phyloP scores from a whole-genome alignment of 345 rosid genomes.

The Noccaea bulbosa region DNA sequence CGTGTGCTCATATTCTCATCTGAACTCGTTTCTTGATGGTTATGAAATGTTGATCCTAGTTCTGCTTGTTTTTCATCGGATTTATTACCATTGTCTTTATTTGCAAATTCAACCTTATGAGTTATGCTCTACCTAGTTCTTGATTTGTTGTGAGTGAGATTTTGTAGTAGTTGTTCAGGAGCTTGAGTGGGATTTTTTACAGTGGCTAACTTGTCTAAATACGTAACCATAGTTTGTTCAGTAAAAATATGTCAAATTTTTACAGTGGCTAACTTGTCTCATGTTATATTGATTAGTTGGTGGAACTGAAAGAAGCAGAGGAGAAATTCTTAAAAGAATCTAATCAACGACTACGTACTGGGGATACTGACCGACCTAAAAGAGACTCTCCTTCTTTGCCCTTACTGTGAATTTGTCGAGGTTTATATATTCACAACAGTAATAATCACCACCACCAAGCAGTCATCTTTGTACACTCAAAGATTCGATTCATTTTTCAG shows the following conservation, averaged over 20 bases:
- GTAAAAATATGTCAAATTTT: not conserved
- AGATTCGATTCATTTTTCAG: not conserved
- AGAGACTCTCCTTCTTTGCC: too few species aligned
- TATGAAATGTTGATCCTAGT: not conserved
- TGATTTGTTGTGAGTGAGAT: conserved; percentile 8
- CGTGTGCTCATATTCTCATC: not conserved
- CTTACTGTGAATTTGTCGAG: too few species aligned
- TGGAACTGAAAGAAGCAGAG: conserved; percentile 91
- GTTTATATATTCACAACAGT: too few species aligned
- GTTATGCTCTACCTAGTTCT: not conserved
- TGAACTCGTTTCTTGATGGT: not conserved
- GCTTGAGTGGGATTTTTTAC: conserved; percentile 93
- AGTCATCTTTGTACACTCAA: conserved; percentile 9
- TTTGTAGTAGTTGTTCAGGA: conserved; percentile 53
- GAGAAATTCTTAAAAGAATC: conserved; percentile 78
- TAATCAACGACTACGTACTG: conserved; percentile 84
- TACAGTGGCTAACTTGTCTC: conserved; percentile 5
- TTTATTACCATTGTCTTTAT: too few species aligned
- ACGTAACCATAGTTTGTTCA: not conserved
- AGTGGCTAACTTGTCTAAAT: too few species aligned
- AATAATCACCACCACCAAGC: not conserved
- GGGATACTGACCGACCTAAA: conserved; percentile 58
- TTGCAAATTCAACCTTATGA: not conserved
- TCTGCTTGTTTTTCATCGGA: too few species aligned
- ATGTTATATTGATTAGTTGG: conserved; percentile 51